Evolutionary conservation across 2,329 filamentous ascomycete species (phyloP).

Genomic region (Apiospora rasikravindrae): DNA sequence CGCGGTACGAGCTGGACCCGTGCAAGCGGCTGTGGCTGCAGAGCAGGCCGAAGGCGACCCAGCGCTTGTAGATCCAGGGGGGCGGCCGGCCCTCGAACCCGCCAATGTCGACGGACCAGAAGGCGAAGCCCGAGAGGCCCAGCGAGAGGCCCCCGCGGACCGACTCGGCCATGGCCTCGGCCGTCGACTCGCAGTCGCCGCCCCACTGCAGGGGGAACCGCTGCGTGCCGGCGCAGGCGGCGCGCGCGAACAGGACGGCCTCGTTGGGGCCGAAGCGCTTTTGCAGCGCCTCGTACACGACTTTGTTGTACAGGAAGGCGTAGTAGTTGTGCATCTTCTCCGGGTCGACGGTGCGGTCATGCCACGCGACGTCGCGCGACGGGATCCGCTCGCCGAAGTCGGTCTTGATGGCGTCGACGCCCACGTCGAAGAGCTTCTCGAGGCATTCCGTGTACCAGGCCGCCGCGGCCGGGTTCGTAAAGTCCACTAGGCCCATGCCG

Average conservation of each 20-base stretch:
- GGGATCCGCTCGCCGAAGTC: slow-evolving; percentile 79
- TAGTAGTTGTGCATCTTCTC: slow-evolving; percentile 79
- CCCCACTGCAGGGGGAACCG: slow-evolving; percentile 75
- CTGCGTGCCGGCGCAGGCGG: slow-evolving; percentile 71
- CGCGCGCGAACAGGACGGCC: slow-evolving; percentile 69
- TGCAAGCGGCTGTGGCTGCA: slow-evolving; percentile 74
- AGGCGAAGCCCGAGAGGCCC: slow-evolving; percentile 68
- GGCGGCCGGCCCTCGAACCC: slow-evolving; percentile 73
- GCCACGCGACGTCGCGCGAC: slow-evolving; percentile 67
- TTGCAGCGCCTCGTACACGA: slow-evolving; percentile 70
- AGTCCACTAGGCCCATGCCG: slow-evolving; percentile 76
- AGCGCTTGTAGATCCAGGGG: slow-evolving; percentile 76
- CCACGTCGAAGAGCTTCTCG: slow-evolving; percentile 67
- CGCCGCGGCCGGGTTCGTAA: slow-evolving; percentile 73
- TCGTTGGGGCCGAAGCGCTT: slow-evolving; percentile 55
- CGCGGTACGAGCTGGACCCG: slow-evolving; percentile 72
- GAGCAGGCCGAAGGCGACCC: slow-evolving; percentile 77
- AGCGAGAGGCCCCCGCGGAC: slow-evolving; percentile 69
- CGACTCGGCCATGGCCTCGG: slow-evolving; percentile 75
- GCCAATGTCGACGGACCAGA: slow-evolving; percentile 74
- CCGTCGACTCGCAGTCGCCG: slow-evolving; percentile 76
- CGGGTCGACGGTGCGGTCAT: slow-evolving; percentile 63
- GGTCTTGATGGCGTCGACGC: slow-evolving; percentile 76
- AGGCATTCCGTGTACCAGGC: slow-evolving; percentile 69
- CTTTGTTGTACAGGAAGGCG: slow-evolving; percentile 73